Conservation (phyloP, 2,329 filamentous ascomycete genomes). For the Phaeosphaeriaceae sp. region DNA sequence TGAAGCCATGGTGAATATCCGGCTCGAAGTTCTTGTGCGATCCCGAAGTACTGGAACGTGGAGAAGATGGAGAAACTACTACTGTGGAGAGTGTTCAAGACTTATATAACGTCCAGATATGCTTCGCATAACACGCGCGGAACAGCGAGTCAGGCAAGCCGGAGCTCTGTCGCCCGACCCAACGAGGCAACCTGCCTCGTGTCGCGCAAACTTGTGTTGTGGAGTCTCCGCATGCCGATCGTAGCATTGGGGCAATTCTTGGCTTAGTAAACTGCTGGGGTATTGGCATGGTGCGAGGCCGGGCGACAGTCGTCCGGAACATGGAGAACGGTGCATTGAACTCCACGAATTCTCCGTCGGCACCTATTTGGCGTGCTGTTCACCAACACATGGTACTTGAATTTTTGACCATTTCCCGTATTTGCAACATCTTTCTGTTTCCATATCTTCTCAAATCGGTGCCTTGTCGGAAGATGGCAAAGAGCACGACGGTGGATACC, state of each 20-base stretch:
- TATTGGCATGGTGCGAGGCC: constrained; percentile 14
- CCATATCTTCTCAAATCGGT: too few species aligned
- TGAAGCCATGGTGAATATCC: constrained; percentile 6
- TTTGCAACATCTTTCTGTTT: too few species aligned
- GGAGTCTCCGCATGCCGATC: constrained; percentile 15
- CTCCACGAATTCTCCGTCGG: background rate
- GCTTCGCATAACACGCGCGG: constrained; percentile 4
- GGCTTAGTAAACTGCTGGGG: background rate
- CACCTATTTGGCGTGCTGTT: constrained; percentile 5
- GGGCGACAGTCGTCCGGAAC: constrained; percentile 30
- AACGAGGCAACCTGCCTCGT: constrained; percentile 12
- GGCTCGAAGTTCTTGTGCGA: background rate
- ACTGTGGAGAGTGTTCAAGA: background rate
- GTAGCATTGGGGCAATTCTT: constrained; percentile 1
- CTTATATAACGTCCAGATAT: constrained; percentile 11
- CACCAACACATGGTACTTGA: background rate
- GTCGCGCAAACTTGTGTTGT: constrained; percentile 6
- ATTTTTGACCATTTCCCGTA: background rate
- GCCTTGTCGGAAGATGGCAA: constrained; percentile 12
- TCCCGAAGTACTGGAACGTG: background rate
- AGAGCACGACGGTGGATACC: constrained; percentile 12
- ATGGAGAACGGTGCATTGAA: background rate
- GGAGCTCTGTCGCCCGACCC: constrained; percentile 24
- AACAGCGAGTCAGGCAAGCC: constrained; percentile 14
- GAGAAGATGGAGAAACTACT: background rate